phyloP scores from a whole-genome alignment of 768 basidiomycete genomes.

The Sarcodon aspratus region DNA sequence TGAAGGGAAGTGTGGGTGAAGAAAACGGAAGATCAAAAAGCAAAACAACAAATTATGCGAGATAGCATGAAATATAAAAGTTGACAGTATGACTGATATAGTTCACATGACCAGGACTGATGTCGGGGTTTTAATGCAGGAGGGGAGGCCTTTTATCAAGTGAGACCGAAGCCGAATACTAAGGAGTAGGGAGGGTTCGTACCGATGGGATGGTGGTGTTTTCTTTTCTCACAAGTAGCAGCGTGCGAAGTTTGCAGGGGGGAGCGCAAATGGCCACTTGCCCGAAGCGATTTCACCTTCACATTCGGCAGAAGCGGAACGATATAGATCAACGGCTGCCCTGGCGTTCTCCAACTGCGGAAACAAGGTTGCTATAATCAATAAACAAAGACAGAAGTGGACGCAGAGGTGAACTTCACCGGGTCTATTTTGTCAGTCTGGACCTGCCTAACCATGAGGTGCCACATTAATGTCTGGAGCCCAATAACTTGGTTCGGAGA shows the following conservation, averaged over 20 bases:
- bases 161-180: no score
- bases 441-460: constrained; percentile 69
- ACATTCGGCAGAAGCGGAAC: constrained; percentile 54
- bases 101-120: no score
- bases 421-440: constrained; percentile 64
- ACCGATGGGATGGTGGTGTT: no score
- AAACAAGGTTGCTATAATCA: constrained; percentile 2
- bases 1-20: no score
- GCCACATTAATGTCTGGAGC: constrained; percentile 72
- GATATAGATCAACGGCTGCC: constrained; percentile 38
- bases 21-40: no score
- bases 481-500: constrained; percentile 59
- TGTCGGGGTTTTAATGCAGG: no score
- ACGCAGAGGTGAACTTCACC: constrained; percentile 30
- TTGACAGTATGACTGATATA: no score
- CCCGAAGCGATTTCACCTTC: constrained; percentile 45
- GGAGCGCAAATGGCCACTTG: constrained; percentile 68
- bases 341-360: constrained; percentile 69
- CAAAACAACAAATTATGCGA: no score
- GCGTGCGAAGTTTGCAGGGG: constrained; percentile 71
- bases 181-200: no score
- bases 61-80: no score
- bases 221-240: constrained; percentile 50
- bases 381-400: background rate
- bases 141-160: no score